Evolutionary conservation across 1,284 basidiomycete genomes (phyloP), one percentile per base, ranked within the genome.

Genomic region (Cutaneotrichosporon curvatum): DNA sequence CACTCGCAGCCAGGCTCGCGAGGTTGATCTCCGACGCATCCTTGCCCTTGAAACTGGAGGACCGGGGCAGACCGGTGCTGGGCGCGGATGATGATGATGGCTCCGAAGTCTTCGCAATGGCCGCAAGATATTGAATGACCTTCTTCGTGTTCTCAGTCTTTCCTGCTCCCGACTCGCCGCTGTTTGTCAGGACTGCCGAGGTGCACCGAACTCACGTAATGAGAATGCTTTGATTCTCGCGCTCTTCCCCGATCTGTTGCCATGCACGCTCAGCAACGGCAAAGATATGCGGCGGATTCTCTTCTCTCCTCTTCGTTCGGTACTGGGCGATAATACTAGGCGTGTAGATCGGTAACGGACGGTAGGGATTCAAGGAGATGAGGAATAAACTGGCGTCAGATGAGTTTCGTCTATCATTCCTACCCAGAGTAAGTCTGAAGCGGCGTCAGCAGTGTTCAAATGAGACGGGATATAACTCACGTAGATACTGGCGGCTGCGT

Each of bases 81-180:
- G 68, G 66, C 4, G 63, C 62, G 10, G 50, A 59, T 1, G 64
- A 60, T 74, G 81, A 14, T 76, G 78, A 7, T 78, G 78, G 45
- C 78, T 81, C 25, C 78, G n/a, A 79, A 72, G 80, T 73, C 2
- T 77, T 83, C 4, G 95, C 95, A 57, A 97, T 96, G 10, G 95
- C 90, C 1, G 95, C 94, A 28, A 99, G 83, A 71, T 98, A 99
- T 70, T 98, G 95, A 50, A 99, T 99, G 62, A 98, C 94, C 67
- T 97, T 97, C 79, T 99, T 98, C 14, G 95, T 99, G 73, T 94
- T 98, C 70, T 98, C 95, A 1, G 95, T 99, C 78, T 98, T 99
- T 37, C 95, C 95, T 2, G 95, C 95, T 35, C 95, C 95, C 3
- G 95, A 98, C 76, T 98, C 95, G 46, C 95, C 95, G 4, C 89